Evolutionary conservation across 2,329 filamentous ascomycete genomes (phyloP), one percentile per base, ranked within the genome.

Genomic region (Ascosphaera pollenicola): DNA sequence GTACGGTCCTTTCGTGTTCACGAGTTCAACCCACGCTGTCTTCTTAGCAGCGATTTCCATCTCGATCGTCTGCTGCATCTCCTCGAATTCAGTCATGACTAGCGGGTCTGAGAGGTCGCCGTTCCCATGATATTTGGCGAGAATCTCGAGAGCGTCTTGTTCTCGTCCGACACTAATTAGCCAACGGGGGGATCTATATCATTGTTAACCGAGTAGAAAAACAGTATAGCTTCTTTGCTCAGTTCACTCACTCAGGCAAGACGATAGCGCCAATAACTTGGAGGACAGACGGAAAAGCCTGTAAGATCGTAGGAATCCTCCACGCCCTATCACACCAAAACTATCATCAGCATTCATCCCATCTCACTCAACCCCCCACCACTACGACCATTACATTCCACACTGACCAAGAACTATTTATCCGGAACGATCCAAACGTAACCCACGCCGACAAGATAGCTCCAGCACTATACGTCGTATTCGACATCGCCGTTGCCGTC

Each of bases 251-350:
- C 30, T 78, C 73, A 0, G 73, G 74, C 49, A 77, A 69, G 53
- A 73, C 68, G 62, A 68, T 70, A 24, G 74, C 63, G 7, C 61
- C 48, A 1, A 45, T 47, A 40, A 75, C 54, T 0, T 75, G 58
- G 1, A 66, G 39, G 2, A 73, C 44, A 0, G 75, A 62, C 1
- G 70, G 70, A 0, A 71, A 50, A 21, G 74, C 73, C 47, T 77
- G 72, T 50, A 75, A 75, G 0, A 69, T 69, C 38, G 75, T 64
- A 0, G 70, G 71, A 41, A 76, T 75, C 2, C 70, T 58, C 69
- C 71, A 75, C 7, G 60, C 52, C 30, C 30, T 32, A 15, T 15
- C 10, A n/a, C 30, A 15, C n/a, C 10, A 32, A 13, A 4, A 7
- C 11, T 32, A 15, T 32, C 10, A n/a, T 13, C 30, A 32, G 10